Base-by-base conservation (phyloP, 2,329 filamentous ascomycete species). In the Scopulariopsis brevicaulis region DNA sequence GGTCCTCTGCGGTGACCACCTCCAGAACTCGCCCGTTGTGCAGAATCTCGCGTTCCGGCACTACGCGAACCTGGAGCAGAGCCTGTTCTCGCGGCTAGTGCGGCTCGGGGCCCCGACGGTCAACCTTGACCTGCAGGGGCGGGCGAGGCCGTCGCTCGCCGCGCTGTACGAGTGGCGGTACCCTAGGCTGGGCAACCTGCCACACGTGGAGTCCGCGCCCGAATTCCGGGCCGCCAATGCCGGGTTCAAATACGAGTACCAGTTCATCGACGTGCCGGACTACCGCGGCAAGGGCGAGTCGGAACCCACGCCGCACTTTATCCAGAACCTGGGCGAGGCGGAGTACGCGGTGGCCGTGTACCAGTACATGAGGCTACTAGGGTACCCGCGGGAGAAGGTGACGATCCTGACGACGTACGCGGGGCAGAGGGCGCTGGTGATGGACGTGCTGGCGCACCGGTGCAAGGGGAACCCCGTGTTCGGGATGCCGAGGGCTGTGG, bases 261-360 rank as follows among this genome's bases (percentile, higher is more conserved):
- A 99, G 68, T 99, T 99, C 73, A 92, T 99, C 74, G 85, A 96
- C 65, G 92, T 99, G 1, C 85, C 87, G 1, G 88, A 96, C 68
- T 99, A 96, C 75, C 95, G 95, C 71, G 91, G 89, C 40, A 80
- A 79, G 59, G 94, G 94, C 55, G 94, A 99, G 73, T 82, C 83
- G 55, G 91, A 96, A 68, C 94, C 94, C 1, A 89, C 87, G 25
- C 90, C 93, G 24, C 93, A 97, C 71, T 99, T 96, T 70, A 87
- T 97, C 58, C 93, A 97, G 70, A 99, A 99, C 66, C 74, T 97
- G 52, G 94, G 94, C 53, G 94, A 99, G 73, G 94, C 94, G 2
- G 95, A 99, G 73, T 99, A 97, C 69, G 89, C 91, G 2, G 94
- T 97, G 28, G 94, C 94, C 3, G 80, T 99, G 34, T 99, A 86